A percentile compares a stretch with the other conserved stretches of the same genome.
Evolutionary conservation across 2,329 filamentous ascomycete genomes (phyloP).

Genomic region (Hysterium pulicare): DNA sequence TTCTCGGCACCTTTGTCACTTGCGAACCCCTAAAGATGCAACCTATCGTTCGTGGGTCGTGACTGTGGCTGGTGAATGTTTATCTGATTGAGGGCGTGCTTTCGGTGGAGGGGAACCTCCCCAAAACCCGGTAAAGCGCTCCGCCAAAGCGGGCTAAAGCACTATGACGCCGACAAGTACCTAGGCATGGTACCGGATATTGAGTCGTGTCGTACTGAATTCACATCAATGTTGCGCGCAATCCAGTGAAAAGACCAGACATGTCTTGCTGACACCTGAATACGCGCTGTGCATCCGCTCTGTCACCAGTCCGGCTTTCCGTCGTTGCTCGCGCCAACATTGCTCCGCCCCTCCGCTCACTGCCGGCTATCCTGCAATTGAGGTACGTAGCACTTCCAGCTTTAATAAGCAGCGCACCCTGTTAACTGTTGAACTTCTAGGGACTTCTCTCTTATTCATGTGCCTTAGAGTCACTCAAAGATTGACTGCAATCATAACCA

Average conservation of each 20-base stretch:
- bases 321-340: slow-evolving; percentile 2
- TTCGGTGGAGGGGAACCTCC: not conserved
- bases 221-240: not conserved
- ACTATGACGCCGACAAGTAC: not conserved
- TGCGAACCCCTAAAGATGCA: too few relatives aligned
- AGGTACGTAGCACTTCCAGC: too few relatives aligned
- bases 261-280: slow-evolving; percentile 5
- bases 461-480: slow-evolving; percentile 20
- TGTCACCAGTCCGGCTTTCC: not conserved
- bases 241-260: not conserved
- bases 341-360: slow-evolving; percentile 15
- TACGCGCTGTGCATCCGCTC: not conserved
- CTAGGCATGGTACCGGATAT: too few relatives aligned
- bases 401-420: too few relatives aligned
- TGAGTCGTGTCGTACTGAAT: too few relatives aligned
- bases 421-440: too few relatives aligned
- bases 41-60: not conserved
- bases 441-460: slow-evolving; percentile 14
- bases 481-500: slow-evolving; percentile 10
- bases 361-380: slow-evolving; percentile 8
- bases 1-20: too few relatives aligned
- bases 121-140: too few relatives aligned
- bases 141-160: not conserved
- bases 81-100: not conserved
- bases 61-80: not conserved